Base-by-base conservation (phyloP, 306 rosid species). In the Boehmeria nivea region DNA sequence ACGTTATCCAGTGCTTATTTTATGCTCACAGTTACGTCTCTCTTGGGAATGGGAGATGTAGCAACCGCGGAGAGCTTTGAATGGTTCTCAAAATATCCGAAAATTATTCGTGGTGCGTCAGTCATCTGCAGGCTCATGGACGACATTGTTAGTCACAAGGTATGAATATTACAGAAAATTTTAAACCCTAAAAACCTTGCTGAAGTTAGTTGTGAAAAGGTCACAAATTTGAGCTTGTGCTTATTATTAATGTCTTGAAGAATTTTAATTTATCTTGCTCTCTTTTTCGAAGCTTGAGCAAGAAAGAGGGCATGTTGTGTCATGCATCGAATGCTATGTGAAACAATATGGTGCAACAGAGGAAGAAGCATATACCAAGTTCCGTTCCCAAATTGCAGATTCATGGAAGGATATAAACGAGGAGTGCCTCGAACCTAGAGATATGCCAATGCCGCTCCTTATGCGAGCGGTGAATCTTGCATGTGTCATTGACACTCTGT, bases 91-190 rank as follows among this genome's bases (percentile, higher is more conserved):
- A 56, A 43, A 17, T 14, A 25, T 21, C 73, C 84, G 7, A 71
- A 68, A 0, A 31, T 31, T 10, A 4, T 31, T 31, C 36, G 36
- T 4, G 36, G 36, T 1, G 9, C 36, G 8, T 5, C 60, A 8
- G 14, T 60, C 0, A 8, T 79, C 50, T 23, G 70, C 11, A 64
- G 78, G 46, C 69, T 75, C 44, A 74, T 67, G 81, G 75, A 79
- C 19, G 85, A 79, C 60, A 71, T 75, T 2, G 78, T 64, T 2
- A 57, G 78, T 15, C 61, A 49, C 9, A 57, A 75, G 73, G 81
- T 70, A 72, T 3, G 8, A 8, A 18, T 13, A 40, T 6, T 3
- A 28, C n/a, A n/a, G n/a, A n/a, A n/a, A n/a, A n/a, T n/a, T n/a
- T n/a, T n/a, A n/a, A n/a, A n/a, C n/a, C n/a, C n/a, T n/a, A n/a